Percentiles rank a stretch among this genome's conserved stretches.
Evolutionary conservation across 2,329 filamentous ascomycete species (phyloP).

Genomic region (Phaeosphaeriaceae sp.): DNA sequence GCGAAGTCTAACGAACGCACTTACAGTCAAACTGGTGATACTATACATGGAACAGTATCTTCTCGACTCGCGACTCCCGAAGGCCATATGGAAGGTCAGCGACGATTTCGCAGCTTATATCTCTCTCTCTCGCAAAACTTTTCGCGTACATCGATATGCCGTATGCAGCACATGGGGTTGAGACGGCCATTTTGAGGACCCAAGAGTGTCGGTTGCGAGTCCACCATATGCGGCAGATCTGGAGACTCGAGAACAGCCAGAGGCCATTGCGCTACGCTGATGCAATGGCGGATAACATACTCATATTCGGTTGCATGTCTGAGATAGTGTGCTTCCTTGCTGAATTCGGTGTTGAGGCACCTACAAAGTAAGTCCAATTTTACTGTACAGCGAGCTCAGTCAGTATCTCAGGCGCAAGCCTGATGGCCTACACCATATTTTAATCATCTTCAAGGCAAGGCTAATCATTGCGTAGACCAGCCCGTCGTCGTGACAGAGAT

Average conservation of each 20-base stretch:
- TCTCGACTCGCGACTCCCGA: neutral
- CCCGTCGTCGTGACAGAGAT: neutral
- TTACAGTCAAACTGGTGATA: neutral
- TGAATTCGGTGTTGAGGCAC: constrained; percentile 2
- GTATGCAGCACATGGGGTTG: neutral
- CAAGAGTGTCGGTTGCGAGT: neutral
- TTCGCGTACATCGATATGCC: neutral
- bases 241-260: neutral
- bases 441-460: neutral
- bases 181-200: neutral
- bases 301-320: constrained; percentile 4
- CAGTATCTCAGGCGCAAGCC: too few relatives aligned
- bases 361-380: neutral
- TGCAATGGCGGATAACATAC: constrained; percentile 6
- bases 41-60: neutral
- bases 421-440: neutral
- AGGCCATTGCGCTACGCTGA: constrained; percentile 1
- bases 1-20: neutral
- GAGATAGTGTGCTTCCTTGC: constrained; percentile 3
- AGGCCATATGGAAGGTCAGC: neutral
- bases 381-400: too few relatives aligned
- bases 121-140: neutral
- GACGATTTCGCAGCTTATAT: neutral
- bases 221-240: neutral
- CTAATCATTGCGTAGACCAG: neutral